Percentiles rank a stretch among this genome's conserved stretches.
Evolutionary conservation across 2,329 filamentous ascomycete genomes (phyloP).

Genomic region (Bipolaris cookei): DNA sequence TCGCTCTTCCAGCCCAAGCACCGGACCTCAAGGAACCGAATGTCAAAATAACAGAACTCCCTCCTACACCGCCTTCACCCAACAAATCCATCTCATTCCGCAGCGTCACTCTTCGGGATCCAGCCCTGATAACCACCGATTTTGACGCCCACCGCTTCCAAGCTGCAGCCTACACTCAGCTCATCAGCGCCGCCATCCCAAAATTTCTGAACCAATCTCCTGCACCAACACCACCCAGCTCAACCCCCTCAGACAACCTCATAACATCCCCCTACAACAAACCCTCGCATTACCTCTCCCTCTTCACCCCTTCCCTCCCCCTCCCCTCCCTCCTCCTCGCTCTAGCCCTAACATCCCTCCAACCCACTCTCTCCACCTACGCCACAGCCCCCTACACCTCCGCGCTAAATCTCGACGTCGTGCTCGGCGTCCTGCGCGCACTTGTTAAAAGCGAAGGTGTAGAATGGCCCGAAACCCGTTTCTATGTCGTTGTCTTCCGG

Average conservation of each 20-base stretch:
- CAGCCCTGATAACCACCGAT: conserved; percentile 36
- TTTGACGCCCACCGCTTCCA: conserved; percentile 45
- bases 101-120: conserved; percentile 28
- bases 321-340: conserved; percentile 72
- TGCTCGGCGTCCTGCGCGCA: conserved; percentile 64
- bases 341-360: conserved; percentile 70
- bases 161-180: conserved; percentile 41
- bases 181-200: conserved; percentile 11
- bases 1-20: background rate
- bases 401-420: conserved; percentile 76
- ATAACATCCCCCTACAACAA: conserved; percentile 79
- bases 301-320: conserved; percentile 73
- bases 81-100: background rate
- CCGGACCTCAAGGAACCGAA: background rate
- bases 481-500: conserved; percentile 86
- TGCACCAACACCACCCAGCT: too few relatives aligned
- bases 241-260: conserved; percentile 49
- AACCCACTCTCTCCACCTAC: conserved; percentile 71
- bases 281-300: conserved; percentile 74
- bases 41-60: background rate
- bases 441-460: conserved; percentile 57
- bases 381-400: conserved; percentile 75
- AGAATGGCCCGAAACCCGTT: conserved; percentile 67
- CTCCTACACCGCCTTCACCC: background rate
- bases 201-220: too few relatives aligned